Evolutionary conservation across 768 basidiomycete species (phyloP), one percentile per base, ranked within the genome.

Genomic region (Cystofilobasidium ferigula): DNA sequence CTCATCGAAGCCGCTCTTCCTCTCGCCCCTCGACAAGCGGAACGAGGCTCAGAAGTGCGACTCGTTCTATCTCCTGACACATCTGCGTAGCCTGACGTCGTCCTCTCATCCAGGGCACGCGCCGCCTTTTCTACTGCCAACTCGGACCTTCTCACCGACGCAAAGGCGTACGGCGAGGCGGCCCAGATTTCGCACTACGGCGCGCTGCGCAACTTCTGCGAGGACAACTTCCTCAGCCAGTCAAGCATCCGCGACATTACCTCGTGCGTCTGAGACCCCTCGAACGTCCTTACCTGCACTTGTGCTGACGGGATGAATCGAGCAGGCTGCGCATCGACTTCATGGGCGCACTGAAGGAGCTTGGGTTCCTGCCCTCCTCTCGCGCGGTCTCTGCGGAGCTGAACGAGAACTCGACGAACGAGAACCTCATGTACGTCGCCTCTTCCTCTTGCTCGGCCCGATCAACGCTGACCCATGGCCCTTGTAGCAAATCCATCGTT

Each of bases 1-100:
- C 40, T 93, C 91, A 2, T 87, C 86, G 5, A 97, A 93, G 72
- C 86, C 92, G 0, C 75, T 97, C 57, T 97, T 95, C 76, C 70
- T 84, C 16, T 88, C 77, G 68, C 89, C 91, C 0, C 80, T 87
- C 74, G 90, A 93, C 34, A 86, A 86, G 73, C 81, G 89, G 6
- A 87, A 94, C 20, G 88, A 89, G 70, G 85, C 87, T 1, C 81
- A 80, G 30, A 79, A 79, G 89, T 90, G 72, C 63, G 82, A 69
- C 4, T 35, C 6, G 59, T 2, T 26, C 32, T 61, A 16, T 22
- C 22, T 35, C 24, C 43, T 57, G 32, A 16, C n/a, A 8, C 20
- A 43, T 34, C 22, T 36, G 18, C 51, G 51, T 12, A 3, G 20
- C 30, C 24, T 56, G 13, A 18, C 34, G 8, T 51, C 2, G 26